phyloP scores from a whole-genome alignment of 768 basidiomycete genomes.

The Hortiboletus campestris region DNA sequence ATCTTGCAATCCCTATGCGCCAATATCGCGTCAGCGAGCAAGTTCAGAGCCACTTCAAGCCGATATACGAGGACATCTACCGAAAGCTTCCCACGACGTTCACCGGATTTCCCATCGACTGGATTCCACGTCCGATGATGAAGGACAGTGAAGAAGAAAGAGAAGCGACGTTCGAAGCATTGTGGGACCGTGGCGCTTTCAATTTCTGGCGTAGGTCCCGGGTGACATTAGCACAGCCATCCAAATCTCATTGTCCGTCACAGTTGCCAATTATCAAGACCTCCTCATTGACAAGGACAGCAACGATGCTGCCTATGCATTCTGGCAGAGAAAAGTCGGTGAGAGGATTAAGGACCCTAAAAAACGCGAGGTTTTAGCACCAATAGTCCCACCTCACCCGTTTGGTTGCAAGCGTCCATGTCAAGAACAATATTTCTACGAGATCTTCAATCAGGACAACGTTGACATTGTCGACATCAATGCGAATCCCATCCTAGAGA shows the following conservation, averaged over 20 bases:
- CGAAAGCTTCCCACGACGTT: constrained; percentile 1
- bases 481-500: constrained; percentile 1
- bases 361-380: constrained; percentile 5
- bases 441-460: constrained; percentile 10
- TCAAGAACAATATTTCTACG: constrained; percentile 9
- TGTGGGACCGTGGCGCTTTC: constrained; percentile 13
- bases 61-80: constrained; percentile 6
- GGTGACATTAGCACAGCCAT: background rate
- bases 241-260: background rate
- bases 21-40: constrained; percentile 8
- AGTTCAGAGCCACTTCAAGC: constrained; percentile 11
- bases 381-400: constrained; percentile 1
- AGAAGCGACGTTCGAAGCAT: background rate
- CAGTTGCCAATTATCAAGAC: constrained; percentile 9
- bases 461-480: constrained; percentile 9
- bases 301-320: constrained; percentile 1
- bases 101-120: background rate
- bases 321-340: constrained; percentile 9
- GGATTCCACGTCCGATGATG: constrained; percentile 8
- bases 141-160: constrained; percentile 12
- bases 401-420: constrained; percentile 6
- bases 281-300: background rate
- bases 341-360: background rate
- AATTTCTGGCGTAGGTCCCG: constrained; percentile 9
- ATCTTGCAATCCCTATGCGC: constrained; percentile 11